Evolutionary conservation across 768 basidiomycete genomes (phyloP).

Genomic region (Amanita fuliginea): DNA sequence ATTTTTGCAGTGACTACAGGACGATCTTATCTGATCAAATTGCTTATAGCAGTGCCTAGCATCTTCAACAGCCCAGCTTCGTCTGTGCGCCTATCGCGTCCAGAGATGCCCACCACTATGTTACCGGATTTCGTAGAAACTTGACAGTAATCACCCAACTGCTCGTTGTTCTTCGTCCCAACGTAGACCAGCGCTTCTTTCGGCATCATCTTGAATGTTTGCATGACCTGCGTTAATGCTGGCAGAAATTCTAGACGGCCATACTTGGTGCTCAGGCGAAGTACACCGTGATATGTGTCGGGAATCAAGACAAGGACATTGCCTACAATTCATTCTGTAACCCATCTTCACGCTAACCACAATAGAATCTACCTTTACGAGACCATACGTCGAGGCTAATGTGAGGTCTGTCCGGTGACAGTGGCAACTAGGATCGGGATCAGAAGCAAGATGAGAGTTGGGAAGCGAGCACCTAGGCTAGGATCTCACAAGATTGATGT

Average conservation of each 20-base stretch:
- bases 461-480: background rate
- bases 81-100: conserved; percentile 23
- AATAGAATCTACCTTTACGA: conserved; percentile 13
- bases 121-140: conserved; percentile 24
- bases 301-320: conserved; percentile 25
- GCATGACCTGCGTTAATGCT: conserved; percentile 17
- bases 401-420: conserved; percentile 20
- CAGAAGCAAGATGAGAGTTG: background rate
- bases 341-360: background rate
- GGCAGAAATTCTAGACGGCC: conserved; percentile 24
- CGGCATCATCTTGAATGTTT: conserved; percentile 22
- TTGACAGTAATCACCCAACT: conserved; percentile 26
- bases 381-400: conserved; percentile 26
- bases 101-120: conserved; percentile 32
- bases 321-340: conserved; percentile 15
- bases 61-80: conserved; percentile 30
- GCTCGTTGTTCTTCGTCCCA: conserved; percentile 6
- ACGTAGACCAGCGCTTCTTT: conserved; percentile 28
- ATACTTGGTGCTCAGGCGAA: conserved; percentile 22
- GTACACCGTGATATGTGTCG: conserved; percentile 23
- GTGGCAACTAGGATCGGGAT: conserved; percentile 18
- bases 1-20: background rate
- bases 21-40: conserved; percentile 3
- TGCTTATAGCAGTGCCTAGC: conserved; percentile 12
- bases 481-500: conserved; percentile 25